These are phyloP conservation scores for Sphagnum contortum DNA, from an alignment of 225 moss, liverwort and hornwort genomes.

Conservation along the genomic window DNA sequence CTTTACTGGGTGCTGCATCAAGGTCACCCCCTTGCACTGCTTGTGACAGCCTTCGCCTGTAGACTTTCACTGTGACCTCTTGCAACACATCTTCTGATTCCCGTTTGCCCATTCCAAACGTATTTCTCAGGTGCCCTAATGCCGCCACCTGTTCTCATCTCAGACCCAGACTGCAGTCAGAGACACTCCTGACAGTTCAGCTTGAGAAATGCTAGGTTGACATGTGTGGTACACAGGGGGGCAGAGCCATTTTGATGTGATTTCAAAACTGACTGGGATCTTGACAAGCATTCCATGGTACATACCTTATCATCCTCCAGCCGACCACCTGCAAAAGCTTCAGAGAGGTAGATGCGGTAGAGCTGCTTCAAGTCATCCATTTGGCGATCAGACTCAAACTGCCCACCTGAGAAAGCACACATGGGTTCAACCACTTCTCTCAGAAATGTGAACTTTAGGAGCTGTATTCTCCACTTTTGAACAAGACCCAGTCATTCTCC, in stretches of 20 bases:
- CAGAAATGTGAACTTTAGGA: neutral
- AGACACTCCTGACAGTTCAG: too few species aligned
- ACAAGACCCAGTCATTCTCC: too few species aligned
- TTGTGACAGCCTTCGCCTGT: constrained; percentile 82
- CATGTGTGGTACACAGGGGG: too few species aligned
- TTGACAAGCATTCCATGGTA: neutral
- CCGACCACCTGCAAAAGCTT: constrained; percentile 67
- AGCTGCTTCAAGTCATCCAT: constrained; percentile 97
- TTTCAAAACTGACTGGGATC: too few species aligned
- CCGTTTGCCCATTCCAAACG: constrained; percentile 94
- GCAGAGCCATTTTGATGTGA: too few species aligned
- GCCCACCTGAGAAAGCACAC: constrained; percentile 52
- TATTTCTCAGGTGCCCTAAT: constrained; percentile 71
- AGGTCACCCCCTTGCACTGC: constrained; percentile 93
- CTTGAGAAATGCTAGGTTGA: too few species aligned
- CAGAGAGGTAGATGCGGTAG: constrained; percentile 81
- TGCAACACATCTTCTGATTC: constrained; percentile 79
- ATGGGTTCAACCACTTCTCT: neutral
- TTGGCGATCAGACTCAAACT: constrained; percentile 73
- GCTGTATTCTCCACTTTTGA: neutral
- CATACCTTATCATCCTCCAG: constrained; percentile 66
- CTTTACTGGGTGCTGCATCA: constrained; percentile 94
- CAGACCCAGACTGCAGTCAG: neutral
- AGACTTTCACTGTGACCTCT: constrained; percentile 79
- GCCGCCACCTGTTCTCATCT: constrained; percentile 42